Percentiles rank a stretch among this genome's conserved stretches.
Evolutionary conservation across 208 protist genomes (phyloP).

Genomic region (Naegleria fowleri): DNA sequence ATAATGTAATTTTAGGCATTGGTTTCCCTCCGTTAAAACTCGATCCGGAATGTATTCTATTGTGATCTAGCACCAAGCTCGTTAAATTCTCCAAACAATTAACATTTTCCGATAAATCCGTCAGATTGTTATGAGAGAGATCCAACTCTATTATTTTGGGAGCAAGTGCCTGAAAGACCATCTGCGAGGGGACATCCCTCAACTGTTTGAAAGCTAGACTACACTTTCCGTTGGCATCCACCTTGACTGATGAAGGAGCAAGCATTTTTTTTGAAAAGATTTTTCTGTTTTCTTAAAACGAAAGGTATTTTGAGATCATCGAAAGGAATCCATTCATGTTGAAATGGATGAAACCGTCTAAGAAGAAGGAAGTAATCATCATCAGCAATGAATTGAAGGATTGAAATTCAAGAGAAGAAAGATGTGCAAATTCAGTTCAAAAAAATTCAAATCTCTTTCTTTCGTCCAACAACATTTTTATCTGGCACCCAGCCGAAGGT

Average conservation of each 20-base stretch:
- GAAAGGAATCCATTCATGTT: too few relatives aligned
- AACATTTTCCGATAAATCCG: background rate
- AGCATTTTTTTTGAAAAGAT: background rate
- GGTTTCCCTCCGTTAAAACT: background rate
- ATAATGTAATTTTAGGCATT: background rate
- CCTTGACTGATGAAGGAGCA: background rate
- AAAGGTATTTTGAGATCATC: too few relatives aligned
- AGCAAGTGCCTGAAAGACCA: background rate
- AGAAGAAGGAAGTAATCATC: too few relatives aligned
- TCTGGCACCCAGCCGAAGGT: too few relatives aligned
- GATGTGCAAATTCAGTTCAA: too few relatives aligned
- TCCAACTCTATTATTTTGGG: background rate
- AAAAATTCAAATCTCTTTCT: too few relatives aligned
- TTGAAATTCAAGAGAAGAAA: too few relatives aligned
- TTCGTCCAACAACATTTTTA: too few relatives aligned
- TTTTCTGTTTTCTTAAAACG: background rate
- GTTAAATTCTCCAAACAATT: background rate
- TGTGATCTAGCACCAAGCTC: background rate
- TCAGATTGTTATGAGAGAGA: conserved; percentile 1
- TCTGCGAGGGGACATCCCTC: background rate
- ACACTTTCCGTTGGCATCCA: background rate
- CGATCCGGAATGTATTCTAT: background rate
- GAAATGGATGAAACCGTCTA: too few relatives aligned
- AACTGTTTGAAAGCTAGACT: background rate
- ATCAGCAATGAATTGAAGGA: too few relatives aligned